A percentile compares a stretch with the other conserved stretches of the same genome.
Conservation (phyloP, 2,329 filamentous ascomycete species). For the Colletotrichum lini region DNA sequence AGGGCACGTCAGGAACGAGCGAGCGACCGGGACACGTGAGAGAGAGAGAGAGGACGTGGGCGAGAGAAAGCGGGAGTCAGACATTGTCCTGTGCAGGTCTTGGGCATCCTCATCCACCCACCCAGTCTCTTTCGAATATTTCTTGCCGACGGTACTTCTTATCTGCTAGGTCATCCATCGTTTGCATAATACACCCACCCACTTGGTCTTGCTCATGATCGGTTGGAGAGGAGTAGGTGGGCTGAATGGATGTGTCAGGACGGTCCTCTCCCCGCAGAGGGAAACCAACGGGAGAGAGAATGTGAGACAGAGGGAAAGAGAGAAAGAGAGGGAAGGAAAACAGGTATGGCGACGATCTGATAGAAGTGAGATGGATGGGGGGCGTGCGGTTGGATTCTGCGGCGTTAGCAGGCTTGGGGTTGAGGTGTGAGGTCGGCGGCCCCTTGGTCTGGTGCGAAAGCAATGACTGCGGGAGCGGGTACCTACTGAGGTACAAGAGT, state of each 20-base stretch:
- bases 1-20: constrained; percentile 23
- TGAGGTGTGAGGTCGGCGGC: constrained; percentile 40
- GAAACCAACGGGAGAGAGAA: not conserved
- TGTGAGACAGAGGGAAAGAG: not conserved
- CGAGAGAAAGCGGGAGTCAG: constrained; percentile 9
- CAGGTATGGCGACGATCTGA: constrained; percentile 36
- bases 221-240: not conserved
- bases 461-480: constrained; percentile 42
- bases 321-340: not conserved
- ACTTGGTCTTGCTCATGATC: constrained; percentile 3
- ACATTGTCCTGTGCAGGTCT: constrained; percentile 26
- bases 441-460: constrained; percentile 37
- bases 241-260: constrained; percentile 17
- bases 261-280: not conserved
- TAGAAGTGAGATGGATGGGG: constrained; percentile 41
- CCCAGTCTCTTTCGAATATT: constrained; percentile 14
- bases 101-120: constrained; percentile 23
- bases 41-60: constrained; percentile 17
- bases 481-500: constrained; percentile 36
- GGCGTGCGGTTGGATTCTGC: constrained; percentile 40
- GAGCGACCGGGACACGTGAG: constrained; percentile 27
- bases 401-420: constrained; percentile 39
- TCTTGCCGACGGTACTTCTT: constrained; percentile 5
- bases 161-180: not conserved
- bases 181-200: not conserved